These are phyloP conservation scores for Penicillium frequentans DNA, from an alignment of 2,329 filamentous ascomycete species.

Conservation along the genomic window DNA sequence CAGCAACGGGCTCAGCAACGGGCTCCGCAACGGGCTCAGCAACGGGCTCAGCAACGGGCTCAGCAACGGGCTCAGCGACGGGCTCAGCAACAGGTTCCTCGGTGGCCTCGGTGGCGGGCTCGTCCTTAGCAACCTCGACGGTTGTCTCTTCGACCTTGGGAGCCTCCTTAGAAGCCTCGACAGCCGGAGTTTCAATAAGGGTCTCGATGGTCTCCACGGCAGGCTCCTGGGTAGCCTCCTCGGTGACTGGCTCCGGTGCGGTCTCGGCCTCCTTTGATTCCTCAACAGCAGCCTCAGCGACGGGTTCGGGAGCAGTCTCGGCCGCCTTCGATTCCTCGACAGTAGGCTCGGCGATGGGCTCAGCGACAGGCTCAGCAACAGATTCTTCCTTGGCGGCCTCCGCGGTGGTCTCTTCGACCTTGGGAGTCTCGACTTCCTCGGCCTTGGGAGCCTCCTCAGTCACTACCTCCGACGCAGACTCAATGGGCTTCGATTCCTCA, in stretches of 20 bases:
- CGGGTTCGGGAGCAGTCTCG: constrained; percentile 9
- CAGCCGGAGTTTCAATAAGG: constrained; percentile 14
- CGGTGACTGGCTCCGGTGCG: constrained; percentile 11
- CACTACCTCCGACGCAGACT: constrained; percentile 12
- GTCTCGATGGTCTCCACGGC: constrained; percentile 54
- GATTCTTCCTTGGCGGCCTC: neutral
- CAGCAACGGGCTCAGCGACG: neutral
- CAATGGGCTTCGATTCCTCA: neutral
- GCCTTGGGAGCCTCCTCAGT: neutral
- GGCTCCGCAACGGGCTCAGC: neutral
- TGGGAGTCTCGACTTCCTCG: neutral
- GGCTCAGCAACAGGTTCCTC: constrained; percentile 26
- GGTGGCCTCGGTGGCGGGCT: too few species aligned
- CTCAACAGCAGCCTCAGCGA: neutral
- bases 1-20: constrained; percentile 8
- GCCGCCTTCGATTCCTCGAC: neutral
- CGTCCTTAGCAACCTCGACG: neutral
- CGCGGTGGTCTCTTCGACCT: neutral
- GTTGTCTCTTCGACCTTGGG: neutral
- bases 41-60: constrained; percentile 10
- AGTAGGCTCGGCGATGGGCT: neutral
- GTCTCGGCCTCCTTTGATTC: neutral
- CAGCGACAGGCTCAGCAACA: neutral
- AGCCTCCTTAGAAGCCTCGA: neutral
- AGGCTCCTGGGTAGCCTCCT: neutral